Conservation (phyloP, 202 grass and related monocot species). For the Carex sylvatica region DNA sequence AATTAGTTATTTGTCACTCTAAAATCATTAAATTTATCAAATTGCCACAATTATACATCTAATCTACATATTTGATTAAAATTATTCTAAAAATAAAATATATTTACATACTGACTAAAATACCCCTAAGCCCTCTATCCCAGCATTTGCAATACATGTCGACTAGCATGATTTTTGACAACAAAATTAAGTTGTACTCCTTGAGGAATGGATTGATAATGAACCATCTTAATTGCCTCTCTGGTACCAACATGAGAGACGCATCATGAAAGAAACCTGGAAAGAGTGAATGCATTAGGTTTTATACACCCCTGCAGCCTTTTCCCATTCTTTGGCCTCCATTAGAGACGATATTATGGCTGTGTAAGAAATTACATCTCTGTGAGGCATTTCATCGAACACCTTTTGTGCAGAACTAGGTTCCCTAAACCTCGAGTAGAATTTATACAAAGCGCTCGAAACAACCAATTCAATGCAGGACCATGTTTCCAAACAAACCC, state of each 20-base stretch:
- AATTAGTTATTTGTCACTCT: too few relatives aligned
- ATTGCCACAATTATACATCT: too few relatives aligned
- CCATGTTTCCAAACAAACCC: slow-evolving; percentile 43
- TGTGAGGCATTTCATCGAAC: slow-evolving; percentile 45
- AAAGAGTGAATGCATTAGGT: slow-evolving; percentile 56
- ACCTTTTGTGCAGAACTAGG: slow-evolving; percentile 34
- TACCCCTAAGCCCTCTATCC: too few relatives aligned
- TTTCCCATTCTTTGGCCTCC: slow-evolving; percentile 37
- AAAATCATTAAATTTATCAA: too few relatives aligned
- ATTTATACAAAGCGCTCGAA: slow-evolving; percentile 46
- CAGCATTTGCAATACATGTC: slow-evolving; percentile 65
- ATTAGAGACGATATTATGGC: slow-evolving; percentile 56
- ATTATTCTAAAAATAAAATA: too few relatives aligned
- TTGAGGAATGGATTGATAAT: slow-evolving; percentile 61
- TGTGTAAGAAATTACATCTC: slow-evolving; percentile 65
- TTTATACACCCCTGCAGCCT: slow-evolving; percentile 45
- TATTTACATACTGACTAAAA: too few relatives aligned
- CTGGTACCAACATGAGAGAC: slow-evolving; percentile 25
- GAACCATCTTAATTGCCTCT: slow-evolving; percentile 47
- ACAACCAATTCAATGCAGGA: slow-evolving; percentile 47
- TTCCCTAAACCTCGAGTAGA: slow-evolving; percentile 34
- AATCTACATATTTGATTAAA: too few relatives aligned
- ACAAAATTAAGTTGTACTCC: slow-evolving; percentile 44
- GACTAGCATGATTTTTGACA: slow-evolving; percentile 64
- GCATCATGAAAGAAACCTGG: slow-evolving; percentile 40